Conservation (phyloP, 2,329 filamentous ascomycete species). For the Akanthomyces lecanii region DNA sequence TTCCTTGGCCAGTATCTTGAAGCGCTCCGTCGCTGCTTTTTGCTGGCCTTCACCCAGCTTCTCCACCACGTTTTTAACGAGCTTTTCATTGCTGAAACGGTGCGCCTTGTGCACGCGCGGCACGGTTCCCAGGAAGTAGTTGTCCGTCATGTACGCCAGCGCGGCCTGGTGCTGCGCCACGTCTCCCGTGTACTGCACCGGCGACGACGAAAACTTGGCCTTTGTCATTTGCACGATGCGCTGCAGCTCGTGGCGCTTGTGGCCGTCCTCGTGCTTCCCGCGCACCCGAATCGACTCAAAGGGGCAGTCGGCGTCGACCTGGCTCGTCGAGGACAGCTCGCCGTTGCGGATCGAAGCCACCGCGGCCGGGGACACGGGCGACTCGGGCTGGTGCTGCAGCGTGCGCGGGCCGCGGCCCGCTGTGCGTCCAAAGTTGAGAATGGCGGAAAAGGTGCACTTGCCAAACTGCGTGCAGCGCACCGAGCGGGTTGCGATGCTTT, state of each 20-base stretch:
- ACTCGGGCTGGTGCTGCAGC: slow-evolving; percentile 12
- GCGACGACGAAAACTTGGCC: neutral
- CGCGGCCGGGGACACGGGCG: neutral
- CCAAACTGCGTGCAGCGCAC: slow-evolving; percentile 1
- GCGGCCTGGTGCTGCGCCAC: slow-evolving; percentile 6
- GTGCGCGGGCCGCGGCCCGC: slow-evolving; percentile 2
- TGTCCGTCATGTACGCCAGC: slow-evolving; percentile 16
- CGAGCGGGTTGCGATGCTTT: slow-evolving; percentile 10
- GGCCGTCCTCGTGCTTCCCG: neutral
- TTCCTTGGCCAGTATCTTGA: neutral
- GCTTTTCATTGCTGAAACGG: neutral
- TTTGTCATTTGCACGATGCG: slow-evolving; percentile 11
- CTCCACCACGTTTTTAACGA: neutral
- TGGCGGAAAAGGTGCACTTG: slow-evolving; percentile 7
- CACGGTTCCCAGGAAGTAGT: slow-evolving; percentile 15
- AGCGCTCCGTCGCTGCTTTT: neutral
- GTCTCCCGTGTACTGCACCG: neutral
- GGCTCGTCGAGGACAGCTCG: slow-evolving; percentile 3
- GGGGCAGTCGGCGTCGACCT: slow-evolving; percentile 10
- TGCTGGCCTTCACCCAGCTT: neutral
- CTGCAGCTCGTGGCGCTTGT: slow-evolving; percentile 2
- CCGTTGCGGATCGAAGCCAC: neutral
- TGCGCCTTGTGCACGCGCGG: slow-evolving; percentile 13
- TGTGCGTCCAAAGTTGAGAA: slow-evolving; percentile 7
- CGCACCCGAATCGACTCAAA: slow-evolving; percentile 11